Base-by-base conservation (phyloP, 768 basidiomycete species). In the Lactarius vividus region DNA sequence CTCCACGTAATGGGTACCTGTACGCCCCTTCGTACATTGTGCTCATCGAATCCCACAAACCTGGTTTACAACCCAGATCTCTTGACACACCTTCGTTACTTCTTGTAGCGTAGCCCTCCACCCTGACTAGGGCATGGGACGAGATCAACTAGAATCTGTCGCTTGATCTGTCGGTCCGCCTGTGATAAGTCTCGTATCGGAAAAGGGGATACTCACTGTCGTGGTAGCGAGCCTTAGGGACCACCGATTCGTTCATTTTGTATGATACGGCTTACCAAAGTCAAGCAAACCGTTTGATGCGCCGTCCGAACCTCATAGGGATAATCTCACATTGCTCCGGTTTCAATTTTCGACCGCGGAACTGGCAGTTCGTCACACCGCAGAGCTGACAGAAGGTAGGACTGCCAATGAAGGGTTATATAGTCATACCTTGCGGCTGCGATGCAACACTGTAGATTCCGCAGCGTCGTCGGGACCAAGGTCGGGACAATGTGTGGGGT, bases 361-460 rank as follows among this genome's bases (percentile, higher is more conserved):
- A 40, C 46, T 63, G 15, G 66, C 66, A 0, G 40, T 64, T 18
- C 62, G 66, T 40, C 66, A 67, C 23, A 67, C 57, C 1, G 66
- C 66, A 9, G 53, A 29, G 11, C 29, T 42, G 23, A 63, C 55
- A 1, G 57, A 57, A 3, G 40, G 53, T 1, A 44, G 40, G 37
- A 31, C 62, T 15, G 23, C 63, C 2, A 63, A 70, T 3, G 69
- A 68, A 35, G 62, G 35, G 7, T 39, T 69, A n/a, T n/a, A n/a
- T n/a, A n/a, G n/a, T n/a, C n/a, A 0, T 56, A 64, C 28, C 67
- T 70, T 5, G 59, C 59, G 1, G 64, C 57, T 7, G 69, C 64
- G 0, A 49, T 66, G 42, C 64, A 62, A 18, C 61, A 54, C n/a
- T 59, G 42, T 18, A 63, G 69, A 16, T 70, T 67, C 56, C 37